Evolutionary conservation across 2,329 filamentous ascomycete species (phyloP), one percentile per base, ranked within the genome.

Genomic region (Stagonosporopsis tanaceti): DNA sequence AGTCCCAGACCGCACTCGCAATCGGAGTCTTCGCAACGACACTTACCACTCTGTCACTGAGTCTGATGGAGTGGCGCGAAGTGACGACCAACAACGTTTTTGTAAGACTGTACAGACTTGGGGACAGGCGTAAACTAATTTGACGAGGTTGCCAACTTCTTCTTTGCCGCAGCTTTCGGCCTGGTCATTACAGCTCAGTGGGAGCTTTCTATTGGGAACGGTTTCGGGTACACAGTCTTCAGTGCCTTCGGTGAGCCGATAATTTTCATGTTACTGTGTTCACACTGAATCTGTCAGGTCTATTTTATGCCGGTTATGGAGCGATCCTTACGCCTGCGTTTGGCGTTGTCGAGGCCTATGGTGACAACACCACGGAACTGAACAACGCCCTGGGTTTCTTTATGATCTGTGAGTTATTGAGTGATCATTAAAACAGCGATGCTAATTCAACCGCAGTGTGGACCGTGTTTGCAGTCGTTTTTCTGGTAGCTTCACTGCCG

Each of bases 21-120:
- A 80, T 85, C 30, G 82, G 82, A 0, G 82, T 80, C 3, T 85
- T 86, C 60, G 79, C 81, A 0, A 85, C 82, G 1, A 85, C 84
- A 0, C 63, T 86, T 15, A 84, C 81, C 0, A 85, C 83, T 0
- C 70, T 86, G 0, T 84, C 82, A 0, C 70, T 85, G 0, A 78
- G 79, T n/a, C 67, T 85, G 46, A 85, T 85, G 82, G 83, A 83
- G 65, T 85, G 78, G 74, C 76, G 84, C 35, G 81, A 81, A 8
- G 78, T 86, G 0, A 79, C 77, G 0, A 80, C 76, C 2, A 78
- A 77, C 1, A 85, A 84, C 50, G 81, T 82, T 2, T 85, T 80
- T 61, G 78, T 51, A 51, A 8, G 47, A 27, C 24, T 30, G 2
- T 2, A 2, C 11, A n/a, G 11, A 14, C n/a, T 22, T 22, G 7